Base-by-base conservation (phyloP, 2,329 filamentous ascomycete genomes). In the Exophiala aquamarina region DNA sequence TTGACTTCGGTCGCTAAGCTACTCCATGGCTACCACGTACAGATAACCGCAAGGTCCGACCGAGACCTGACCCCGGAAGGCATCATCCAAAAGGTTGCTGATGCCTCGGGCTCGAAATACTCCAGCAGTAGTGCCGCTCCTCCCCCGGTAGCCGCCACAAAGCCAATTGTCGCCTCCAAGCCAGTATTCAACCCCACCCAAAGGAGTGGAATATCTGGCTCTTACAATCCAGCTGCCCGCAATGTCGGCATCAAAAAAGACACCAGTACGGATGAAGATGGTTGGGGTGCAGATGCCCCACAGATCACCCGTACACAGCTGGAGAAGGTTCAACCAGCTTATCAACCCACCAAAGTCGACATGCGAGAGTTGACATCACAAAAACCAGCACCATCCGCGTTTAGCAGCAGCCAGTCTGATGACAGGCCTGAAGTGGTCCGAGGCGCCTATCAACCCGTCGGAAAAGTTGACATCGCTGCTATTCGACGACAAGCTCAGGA, bases 391-490 rank as follows among this genome's bases (percentile, higher is more conserved):
- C 75, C 84, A 9, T 82, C 85, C n/a, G 71, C 79, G 56, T 81
- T 79, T 62, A 73, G 77, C 44, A 67, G 73, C 43, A 66, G 75
- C 21, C 60, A 71, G 32, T 65, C 67, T 42, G 74, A 80, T 38
- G 66, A 69, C 26, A 58, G 68, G 28, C 65, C 70, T 9, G 86
- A 90, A 63, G 80, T 96, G 15, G 83, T 97, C 41, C 87, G 73
- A 62, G 93, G 93, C 35, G 86, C 79, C 13, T 98, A 98, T 68
- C 89, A 96, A 66, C 93, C 93, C 15, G 75, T 98, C 59, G 93
- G 93, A 47, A 97, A 96, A 72, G 87, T 98, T n/a, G 91, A 98
- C 63, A 97, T 98, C 69, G 87, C 86, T 18, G 91, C 89, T 29
- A 86, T 98, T 58, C 83, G 93, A 54, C 71, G 84, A 76, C 65